Conservation (phyloP, 164 flowering plant genomes). For the Buxus sempervirens region DNA sequence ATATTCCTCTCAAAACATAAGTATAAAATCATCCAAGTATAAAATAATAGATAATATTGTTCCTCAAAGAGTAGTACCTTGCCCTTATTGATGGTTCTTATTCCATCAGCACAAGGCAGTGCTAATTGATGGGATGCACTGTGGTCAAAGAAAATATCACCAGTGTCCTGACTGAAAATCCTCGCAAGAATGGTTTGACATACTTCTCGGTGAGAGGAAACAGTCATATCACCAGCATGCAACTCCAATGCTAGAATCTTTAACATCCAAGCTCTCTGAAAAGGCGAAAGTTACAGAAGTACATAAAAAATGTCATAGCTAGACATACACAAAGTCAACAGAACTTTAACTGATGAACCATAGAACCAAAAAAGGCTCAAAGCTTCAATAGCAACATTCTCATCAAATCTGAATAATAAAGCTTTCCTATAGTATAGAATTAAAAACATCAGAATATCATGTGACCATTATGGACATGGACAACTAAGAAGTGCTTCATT, state of each 20-base stretch:
- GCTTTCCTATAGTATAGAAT: not conserved
- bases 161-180: conserved; percentile 43
- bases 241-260: conserved; percentile 84
- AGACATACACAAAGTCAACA: no score
- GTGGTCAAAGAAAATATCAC: conserved; percentile 30
- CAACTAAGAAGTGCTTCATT: not conserved
- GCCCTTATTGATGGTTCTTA: conserved; percentile 40
- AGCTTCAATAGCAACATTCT: no score
- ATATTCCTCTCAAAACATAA: no score
- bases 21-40: no score
- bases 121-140: conserved; percentile 15
- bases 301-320: not conserved
- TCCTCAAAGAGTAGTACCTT: conserved; percentile 44
- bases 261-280: conserved; percentile 92
- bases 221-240: conserved; percentile 62
- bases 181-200: conserved; percentile 63
- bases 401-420: no score
- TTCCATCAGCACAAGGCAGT: conserved; percentile 31
- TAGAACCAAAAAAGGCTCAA: no score
- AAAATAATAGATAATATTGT: no score
- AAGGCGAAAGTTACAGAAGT: conserved; percentile 1
- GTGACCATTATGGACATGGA: not conserved
- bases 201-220: conserved; percentile 58
- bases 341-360: no score
- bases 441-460: not conserved